Percentiles rank a stretch among this genome's conserved stretches.
Conservation (phyloP, 2,329 filamentous ascomycete species). For the Clonostachys rosea region DNA sequence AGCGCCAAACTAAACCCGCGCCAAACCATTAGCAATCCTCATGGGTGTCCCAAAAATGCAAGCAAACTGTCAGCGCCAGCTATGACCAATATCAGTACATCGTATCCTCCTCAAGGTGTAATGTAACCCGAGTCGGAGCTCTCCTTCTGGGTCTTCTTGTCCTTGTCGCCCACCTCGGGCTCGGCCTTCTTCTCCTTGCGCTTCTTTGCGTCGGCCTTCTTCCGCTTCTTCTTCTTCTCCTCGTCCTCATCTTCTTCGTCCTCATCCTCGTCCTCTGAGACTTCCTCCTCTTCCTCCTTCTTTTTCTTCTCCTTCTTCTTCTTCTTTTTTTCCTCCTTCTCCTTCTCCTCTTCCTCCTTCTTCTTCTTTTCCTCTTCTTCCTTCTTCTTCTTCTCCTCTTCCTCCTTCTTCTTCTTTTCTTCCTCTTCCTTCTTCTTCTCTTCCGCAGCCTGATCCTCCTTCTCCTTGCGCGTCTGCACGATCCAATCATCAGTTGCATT, state of each 20-base stretch:
- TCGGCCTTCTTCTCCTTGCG: conserved; percentile 6
- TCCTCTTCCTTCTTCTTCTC: conserved; percentile 24
- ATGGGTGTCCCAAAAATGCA: too few species aligned
- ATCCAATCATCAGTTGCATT: conserved; percentile 43
- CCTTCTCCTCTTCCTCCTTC: conserved; percentile 2
- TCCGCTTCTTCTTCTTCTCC: conserved; percentile 11
- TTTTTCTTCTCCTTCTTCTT: conserved; percentile 12
- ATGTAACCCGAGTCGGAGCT: conserved; percentile 3
- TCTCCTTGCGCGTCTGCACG: conserved; percentile 40
- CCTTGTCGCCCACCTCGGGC: neutral
- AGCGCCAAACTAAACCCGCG: too few species aligned
- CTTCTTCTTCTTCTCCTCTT: conserved; percentile 25
- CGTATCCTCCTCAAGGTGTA: conserved; percentile 2
- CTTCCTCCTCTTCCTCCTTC: conserved; percentile 12
- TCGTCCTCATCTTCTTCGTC: neutral
- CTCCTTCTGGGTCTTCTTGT: neutral
- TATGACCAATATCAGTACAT: neutral
- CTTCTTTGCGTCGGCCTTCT: conserved; percentile 11
- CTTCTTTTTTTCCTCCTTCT: conserved; percentile 1
- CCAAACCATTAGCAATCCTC: too few species aligned
- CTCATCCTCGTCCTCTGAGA: conserved; percentile 2
- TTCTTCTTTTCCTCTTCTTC: conserved; percentile 16
- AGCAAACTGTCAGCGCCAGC: neutral
- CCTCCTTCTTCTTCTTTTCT: conserved; percentile 33
- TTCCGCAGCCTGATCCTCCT: conserved; percentile 38